A percentile compares a stretch with the other conserved stretches of the same genome.
Conservation (phyloP, 129 eudicot genomes). For the Apium graveolens region DNA sequence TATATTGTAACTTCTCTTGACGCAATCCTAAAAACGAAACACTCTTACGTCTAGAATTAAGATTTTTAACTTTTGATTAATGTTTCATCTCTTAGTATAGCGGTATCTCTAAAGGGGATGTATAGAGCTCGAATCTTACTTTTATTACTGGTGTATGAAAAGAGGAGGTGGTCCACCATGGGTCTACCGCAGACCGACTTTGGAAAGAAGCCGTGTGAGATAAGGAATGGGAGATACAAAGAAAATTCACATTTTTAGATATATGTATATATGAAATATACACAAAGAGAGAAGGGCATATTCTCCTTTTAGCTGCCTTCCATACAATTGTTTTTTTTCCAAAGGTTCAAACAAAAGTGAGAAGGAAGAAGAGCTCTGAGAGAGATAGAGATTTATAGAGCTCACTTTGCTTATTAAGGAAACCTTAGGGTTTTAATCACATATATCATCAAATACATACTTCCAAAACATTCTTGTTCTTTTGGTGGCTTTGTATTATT, state of each 20-base stretch:
- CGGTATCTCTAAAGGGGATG: too few species aligned
- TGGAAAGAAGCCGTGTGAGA: slow-evolving; percentile 37
- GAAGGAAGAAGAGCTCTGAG: neutral
- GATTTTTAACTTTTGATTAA: neutral
- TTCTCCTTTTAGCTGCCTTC: slow-evolving; percentile 25
- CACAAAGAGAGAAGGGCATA: slow-evolving; percentile 20
- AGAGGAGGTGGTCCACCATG: slow-evolving; percentile 35
- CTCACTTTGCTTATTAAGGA: slow-evolving; percentile 12
- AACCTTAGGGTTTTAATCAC: neutral
- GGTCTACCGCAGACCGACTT: slow-evolving; percentile 43
- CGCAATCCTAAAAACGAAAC: neutral
- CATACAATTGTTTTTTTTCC: slow-evolving; percentile 25
- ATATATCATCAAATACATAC: slow-evolving; percentile 2
- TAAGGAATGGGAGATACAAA: slow-evolving; percentile 23
- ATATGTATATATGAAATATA: neutral
- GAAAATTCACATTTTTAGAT: neutral
- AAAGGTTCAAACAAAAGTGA: slow-evolving; percentile 20
- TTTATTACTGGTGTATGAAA: too few species aligned
- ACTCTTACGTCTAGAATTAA: neutral
- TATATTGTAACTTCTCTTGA: too few species aligned
- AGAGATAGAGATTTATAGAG: neutral
- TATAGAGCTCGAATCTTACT: too few species aligned
- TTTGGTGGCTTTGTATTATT: neutral
- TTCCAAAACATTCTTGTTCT: slow-evolving; percentile 12
- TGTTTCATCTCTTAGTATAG: too few species aligned